Evolutionary conservation across 139 green algal species (phyloP), one percentile per base, ranked within the genome.

Genomic region (Deuterostichococcus epilithicus): DNA sequence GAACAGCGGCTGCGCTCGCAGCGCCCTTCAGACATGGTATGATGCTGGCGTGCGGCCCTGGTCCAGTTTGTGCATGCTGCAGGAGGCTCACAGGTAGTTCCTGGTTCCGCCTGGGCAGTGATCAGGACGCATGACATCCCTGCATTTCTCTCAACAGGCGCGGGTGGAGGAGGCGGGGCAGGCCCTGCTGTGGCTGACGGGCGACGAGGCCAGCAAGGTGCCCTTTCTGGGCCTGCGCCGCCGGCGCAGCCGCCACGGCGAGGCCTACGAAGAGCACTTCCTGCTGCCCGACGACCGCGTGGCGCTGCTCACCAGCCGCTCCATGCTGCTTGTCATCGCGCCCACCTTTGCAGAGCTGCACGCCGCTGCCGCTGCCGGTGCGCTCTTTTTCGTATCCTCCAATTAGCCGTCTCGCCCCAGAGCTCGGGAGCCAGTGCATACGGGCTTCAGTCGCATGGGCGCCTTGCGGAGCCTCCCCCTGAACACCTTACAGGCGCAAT

Each of bases 181-280:
- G 72, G 87, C 85, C 6, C 78, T 95, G 66, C 77, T 94, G 45
- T 74, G 76, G n/a, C 42, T 71, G 3, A 71, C 77, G 8, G 35
- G 68, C 32, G 78, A 76, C 5, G 32, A 58, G 66, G 25, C 52
- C 35, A 5, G 34, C 73, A 3, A 28, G n/a, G 78, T 82, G 73
- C 60, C 35, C 4, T 22, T 34, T 5, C 39, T 78, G 74, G 65
- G 22, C 22, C 32, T 33, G 63, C 66, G 42, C 37, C 32, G 68
- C 63, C 58, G 66, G 38, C 68, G 70, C 68, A 20, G 32, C 44
- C 26, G 67, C 78, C 76, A 47, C 15, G 58, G 73, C 47, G 86
- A 85, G 37, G 71, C 79, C 0, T 97, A 97, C 44, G 93, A 97
- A 78, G 81, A 89, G 63, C 93, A 97, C 80, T 88, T 90, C 74